Percentiles rank a stretch among this genome's conserved stretches.
phyloP scores from a whole-genome alignment of 1,284 basidiomycete genomes.

The Chalciporus sp. region DNA sequence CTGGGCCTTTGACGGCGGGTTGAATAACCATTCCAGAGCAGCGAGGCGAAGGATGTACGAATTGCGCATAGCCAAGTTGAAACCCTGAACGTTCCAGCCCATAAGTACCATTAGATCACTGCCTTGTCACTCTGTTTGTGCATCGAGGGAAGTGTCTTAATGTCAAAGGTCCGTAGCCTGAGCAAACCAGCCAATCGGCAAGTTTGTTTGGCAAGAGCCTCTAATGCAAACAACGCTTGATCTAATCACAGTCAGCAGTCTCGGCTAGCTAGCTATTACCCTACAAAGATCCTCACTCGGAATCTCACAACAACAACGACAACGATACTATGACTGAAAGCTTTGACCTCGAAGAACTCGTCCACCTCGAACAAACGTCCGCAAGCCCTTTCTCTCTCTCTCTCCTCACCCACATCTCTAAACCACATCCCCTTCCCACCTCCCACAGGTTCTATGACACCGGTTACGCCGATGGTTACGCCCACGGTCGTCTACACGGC shows the following conservation, averaged over 20 bases:
- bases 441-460: constrained; percentile 72
- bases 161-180: too few relatives aligned
- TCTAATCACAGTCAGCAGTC: neutral
- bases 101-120: neutral
- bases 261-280: neutral
- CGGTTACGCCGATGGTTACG: constrained; percentile 78
- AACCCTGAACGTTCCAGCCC: neutral
- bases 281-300: neutral
- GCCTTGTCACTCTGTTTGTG: neutral
- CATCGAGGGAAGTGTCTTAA: neutral
- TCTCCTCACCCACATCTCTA: neutral
- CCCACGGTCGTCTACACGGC: constrained; percentile 88
- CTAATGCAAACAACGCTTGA: neutral
- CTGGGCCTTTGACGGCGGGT: constrained; percentile 69
- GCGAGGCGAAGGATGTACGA: constrained; percentile 58
- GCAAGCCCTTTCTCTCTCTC: constrained; percentile 19
- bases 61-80: constrained; percentile 44
- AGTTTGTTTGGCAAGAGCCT: constrained; percentile 1
- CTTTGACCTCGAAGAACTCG: constrained; percentile 66
- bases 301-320: neutral
- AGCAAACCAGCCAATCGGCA: neutral
- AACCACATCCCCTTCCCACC: constrained; percentile 5
- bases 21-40: constrained; percentile 71
- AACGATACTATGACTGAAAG: constrained; percentile 36
- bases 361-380: constrained; percentile 74